Percentiles rank a stretch among this genome's conserved stretches.
These are phyloP conservation scores for Saturnispora besseyi DNA, from an alignment of 805 yeast genomes.

Conservation along the genomic window DNA sequence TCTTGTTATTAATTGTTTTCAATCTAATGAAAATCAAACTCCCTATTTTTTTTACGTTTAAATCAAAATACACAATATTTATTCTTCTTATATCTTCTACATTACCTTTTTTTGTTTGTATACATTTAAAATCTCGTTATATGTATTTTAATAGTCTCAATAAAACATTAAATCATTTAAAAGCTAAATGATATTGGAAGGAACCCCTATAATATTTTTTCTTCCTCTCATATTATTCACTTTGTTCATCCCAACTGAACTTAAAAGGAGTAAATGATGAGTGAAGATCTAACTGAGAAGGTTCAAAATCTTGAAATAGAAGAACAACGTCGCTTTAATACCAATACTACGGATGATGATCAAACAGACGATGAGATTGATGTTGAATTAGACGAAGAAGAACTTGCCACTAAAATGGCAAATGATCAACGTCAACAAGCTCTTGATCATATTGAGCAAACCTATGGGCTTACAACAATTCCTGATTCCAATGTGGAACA, in stretches of 20 bases:
- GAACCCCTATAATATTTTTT: no score
- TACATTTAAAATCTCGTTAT: no score
- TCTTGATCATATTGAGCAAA: slow-evolving; percentile 17
- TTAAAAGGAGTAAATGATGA: background rate
- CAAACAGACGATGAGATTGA: slow-evolving; percentile 8
- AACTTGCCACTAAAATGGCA: slow-evolving; percentile 2
- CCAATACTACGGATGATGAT: slow-evolving; percentile 9
- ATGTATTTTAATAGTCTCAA: no score
- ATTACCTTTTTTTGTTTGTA: no score
- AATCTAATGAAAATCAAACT: background rate
- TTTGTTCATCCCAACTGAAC: no score
- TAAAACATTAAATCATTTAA: no score
- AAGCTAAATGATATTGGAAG: no score
- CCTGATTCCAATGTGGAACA: slow-evolving; percentile 40
- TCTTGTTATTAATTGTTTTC: background rate
- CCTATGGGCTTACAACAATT: slow-evolving; percentile 25
- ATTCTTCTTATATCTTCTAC: no score
- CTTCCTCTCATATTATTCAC: no score
- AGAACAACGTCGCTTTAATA: background rate
- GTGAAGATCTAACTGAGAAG: background rate
- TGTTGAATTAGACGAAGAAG: slow-evolving; percentile 13
- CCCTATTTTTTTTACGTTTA: no score
- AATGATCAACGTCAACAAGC: slow-evolving; percentile 6
- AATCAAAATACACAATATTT: no score
- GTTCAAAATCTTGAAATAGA: background rate